Percentiles rank a stretch among this genome's conserved stretches.
phyloP scores from a whole-genome alignment of 2,329 filamentous ascomycete genomes.

The Botrytis paeoniae region DNA sequence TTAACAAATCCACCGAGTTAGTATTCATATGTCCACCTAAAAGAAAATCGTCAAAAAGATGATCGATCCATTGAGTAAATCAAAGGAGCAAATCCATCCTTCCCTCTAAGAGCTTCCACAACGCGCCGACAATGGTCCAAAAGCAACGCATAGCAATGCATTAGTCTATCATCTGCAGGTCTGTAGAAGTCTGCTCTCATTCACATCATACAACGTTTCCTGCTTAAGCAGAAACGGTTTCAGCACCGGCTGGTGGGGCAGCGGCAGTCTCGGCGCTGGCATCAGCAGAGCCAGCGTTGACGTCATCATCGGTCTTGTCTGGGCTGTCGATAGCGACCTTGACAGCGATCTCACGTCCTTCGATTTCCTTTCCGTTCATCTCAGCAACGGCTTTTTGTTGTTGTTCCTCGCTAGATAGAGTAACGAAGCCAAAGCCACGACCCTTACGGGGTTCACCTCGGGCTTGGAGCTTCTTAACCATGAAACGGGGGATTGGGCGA shows the following conservation, averaged over 20 bases:
- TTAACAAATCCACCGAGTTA: constrained; percentile 28
- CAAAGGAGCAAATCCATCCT: constrained; percentile 27
- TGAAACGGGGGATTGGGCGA: constrained; percentile 96
- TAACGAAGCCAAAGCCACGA: constrained; percentile 98
- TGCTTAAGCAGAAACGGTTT: constrained; percentile 43
- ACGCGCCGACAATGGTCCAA: constrained; percentile 30
- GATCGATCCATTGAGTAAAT: constrained; percentile 26
- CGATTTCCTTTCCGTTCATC: constrained; percentile 99
- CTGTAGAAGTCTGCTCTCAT: constrained; percentile 32
- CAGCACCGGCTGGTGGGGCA: constrained; percentile 56
- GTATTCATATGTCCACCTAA: constrained; percentile 30
- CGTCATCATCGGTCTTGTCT: constrained; percentile 90
- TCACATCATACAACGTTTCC: constrained; percentile 34
- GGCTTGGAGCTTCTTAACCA: constrained; percentile 99
- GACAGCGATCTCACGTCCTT: constrained; percentile 97
- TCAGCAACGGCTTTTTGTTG: constrained; percentile 96
- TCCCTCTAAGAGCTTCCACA: constrained; percentile 26
- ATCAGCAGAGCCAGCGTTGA: constrained; percentile 52
- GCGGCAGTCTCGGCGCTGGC: constrained; percentile 40
- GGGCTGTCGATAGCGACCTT: constrained; percentile 99
- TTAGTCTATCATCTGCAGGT: constrained; percentile 13
- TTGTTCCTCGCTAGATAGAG: constrained; percentile 87
- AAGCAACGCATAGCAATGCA: constrained; percentile 34
- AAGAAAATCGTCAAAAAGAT: constrained; percentile 37
- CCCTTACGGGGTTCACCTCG: constrained; percentile 98